Base-by-base conservation (phyloP, 2,329 filamentous ascomycete genomes). In the Parafenestella ontariensis region DNA sequence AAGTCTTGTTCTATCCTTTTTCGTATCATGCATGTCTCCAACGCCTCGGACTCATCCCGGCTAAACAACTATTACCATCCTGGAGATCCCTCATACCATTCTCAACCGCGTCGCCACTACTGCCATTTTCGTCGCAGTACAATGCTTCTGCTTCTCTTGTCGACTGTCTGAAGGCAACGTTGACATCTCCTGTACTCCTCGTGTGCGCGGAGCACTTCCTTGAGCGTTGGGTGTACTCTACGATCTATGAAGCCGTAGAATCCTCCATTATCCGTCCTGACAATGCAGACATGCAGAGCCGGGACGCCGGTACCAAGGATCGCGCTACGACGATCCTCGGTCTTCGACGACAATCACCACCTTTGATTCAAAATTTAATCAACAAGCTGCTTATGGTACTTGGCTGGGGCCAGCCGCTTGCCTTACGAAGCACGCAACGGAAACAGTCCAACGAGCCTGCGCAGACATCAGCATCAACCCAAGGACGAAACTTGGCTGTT, bases 1-100 rank as follows among this genome's bases (percentile, higher is more conserved):
- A 73, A 42, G 17, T 72, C 4, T 26, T 69, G 3, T 69, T 70
- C 46, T 75, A 67, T 50, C 71, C 73, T 3, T 63, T 75, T n/a
- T 62, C 61, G 6, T 72, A 75, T 39, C 67, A 73, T 56, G 62
- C 64, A 5, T 57, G 49, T 39, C 53, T 75, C 18, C 72, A 74
- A 59, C 57, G 68, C 24, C 54, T 75, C 28, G 71, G 69, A 2
- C 62, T 75, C 7, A 40, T 68, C 10, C 60, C 71, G 33, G 62
- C 69, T 36, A 59, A 51, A 18, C 70, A 70, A 18, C 46, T 72
- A 7, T 54, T 73, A 11, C 72, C 72, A 13, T 48, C 55, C 15
- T 66, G 65, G 61, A 62, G 39, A 29, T 55, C 68, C 1, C 68
- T 73, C 31, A 58, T 70, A 20, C 71, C 71, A 1, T 70, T 73